Base-by-base conservation (phyloP, 306 rosid genomes). In the Lathyrus sativus region DNA sequence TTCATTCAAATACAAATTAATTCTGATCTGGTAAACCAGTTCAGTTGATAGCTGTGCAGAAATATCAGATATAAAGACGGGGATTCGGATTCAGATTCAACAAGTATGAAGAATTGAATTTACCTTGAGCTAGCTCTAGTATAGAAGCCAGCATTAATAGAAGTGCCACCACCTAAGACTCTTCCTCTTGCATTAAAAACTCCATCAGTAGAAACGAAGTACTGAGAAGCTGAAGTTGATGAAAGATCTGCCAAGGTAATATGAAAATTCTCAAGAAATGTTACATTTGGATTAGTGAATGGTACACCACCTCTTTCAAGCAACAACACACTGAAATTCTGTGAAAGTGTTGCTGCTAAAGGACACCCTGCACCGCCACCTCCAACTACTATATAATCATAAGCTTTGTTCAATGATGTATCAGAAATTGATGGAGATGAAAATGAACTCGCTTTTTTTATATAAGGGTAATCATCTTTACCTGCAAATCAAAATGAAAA, bases 311-410 rank as follows among this genome's bases (percentile, higher is more conserved):
- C 98, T 82, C 96, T 85, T 74, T 93, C 98, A 12, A 93, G 87
- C 48, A 93, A 28, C 0, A 93, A 53, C 1, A 93, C 98, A 57
- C 70, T 86, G 67, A 83, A 90, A 0, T 85, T 93, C 42, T 88
- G 69, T 0, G 98, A 90, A 0, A 93, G 76, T 11, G 98, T 93
- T n/a, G 98, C 84, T 5, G 96, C 98, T 78, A 93, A 65, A 28
- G 98, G 98, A 44, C 98, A 93, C 39, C 98, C 98, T 6, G 97
- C 90, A 5, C 97, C 86, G 48, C 98, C 98, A 9, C 98, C 98
- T 29, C 98, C 98, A 6, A 93, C 85, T 7, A 93, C 72, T 59
- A 93, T 93, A 78, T 93, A 93, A 60, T 93, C 96, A 64, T 80
- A 93, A 0, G 8, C 90, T 35, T 75, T 73, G 54, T 50, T 69